Percentiles rank a stretch among this genome's conserved stretches.
Conservation (phyloP, 352 stramenopile species). For the Phytophthora colocasiae region DNA sequence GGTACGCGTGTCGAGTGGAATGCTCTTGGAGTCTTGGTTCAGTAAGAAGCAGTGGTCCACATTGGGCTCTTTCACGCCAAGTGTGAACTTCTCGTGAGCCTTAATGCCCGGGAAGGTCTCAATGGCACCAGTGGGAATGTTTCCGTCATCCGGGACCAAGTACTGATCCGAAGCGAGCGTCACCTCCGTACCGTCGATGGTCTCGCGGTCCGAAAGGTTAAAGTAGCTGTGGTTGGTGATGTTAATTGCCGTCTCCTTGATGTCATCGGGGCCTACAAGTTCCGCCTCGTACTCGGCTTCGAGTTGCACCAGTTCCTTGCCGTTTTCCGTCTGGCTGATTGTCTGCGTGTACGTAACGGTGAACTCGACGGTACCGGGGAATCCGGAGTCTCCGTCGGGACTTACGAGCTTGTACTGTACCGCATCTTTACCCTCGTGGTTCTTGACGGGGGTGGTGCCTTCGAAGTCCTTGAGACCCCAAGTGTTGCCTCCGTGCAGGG, state of each 20-base stretch:
- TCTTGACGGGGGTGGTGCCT: constrained; percentile 21
- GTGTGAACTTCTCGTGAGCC: constrained; percentile 27
- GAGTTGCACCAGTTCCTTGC: constrained; percentile 35
- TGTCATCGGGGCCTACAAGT: constrained; percentile 30
- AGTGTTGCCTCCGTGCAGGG: constrained; percentile 36
- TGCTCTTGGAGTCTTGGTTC: constrained; percentile 36
- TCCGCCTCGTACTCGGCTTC: constrained; percentile 34
- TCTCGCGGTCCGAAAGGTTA: constrained; percentile 36
- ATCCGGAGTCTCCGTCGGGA: constrained; percentile 35
- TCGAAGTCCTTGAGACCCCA: constrained; percentile 36
- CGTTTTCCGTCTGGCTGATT: constrained; percentile 29
- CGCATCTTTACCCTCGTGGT: constrained; percentile 31
- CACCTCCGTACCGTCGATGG: constrained; percentile 34
- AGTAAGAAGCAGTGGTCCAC: constrained; percentile 42
- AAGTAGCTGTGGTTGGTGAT: constrained; percentile 46
- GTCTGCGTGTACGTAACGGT: constrained; percentile 36
- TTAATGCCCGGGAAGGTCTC: constrained; percentile 39
- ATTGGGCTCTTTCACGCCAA: constrained; percentile 38
- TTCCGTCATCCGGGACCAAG: constrained; percentile 32
- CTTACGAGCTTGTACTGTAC: constrained; percentile 35
- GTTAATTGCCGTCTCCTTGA: constrained; percentile 40
- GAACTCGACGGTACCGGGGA: constrained; percentile 31
- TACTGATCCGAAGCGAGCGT: constrained; percentile 38
- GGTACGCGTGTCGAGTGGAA: constrained; percentile 34
- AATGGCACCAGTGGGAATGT: constrained; percentile 35